Conservation (phyloP, 495 filamentous ascomycete species). For the Penicillium ochrochloron region DNA sequence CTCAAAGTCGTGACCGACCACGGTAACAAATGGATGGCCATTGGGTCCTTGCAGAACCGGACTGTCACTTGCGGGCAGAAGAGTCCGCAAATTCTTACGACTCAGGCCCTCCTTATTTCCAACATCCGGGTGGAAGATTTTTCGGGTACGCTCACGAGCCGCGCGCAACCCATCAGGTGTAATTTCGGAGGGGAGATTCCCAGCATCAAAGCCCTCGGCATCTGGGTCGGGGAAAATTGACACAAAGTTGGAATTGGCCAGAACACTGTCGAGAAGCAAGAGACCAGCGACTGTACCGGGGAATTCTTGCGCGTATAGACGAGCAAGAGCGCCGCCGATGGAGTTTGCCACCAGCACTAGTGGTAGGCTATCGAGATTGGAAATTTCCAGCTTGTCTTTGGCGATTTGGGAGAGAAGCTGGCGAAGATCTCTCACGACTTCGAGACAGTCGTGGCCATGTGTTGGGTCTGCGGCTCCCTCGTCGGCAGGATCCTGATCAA, state of each 20-base stretch:
- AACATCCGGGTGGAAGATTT: conserved; percentile 57
- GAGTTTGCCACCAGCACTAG: conserved; percentile 61
- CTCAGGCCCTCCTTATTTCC: conserved; percentile 61
- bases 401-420: conserved; percentile 52
- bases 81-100: conserved; percentile 47
- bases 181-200: conserved; percentile 46
- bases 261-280: conserved; percentile 64
- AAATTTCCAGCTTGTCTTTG: conserved; percentile 20
- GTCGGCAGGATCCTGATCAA: conserved; percentile 58
- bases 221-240: conserved; percentile 66
- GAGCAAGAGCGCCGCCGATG: conserved; percentile 63
- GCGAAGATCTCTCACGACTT: conserved; percentile 55
- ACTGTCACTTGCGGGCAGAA: conserved; percentile 56
- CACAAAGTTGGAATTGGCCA: conserved; percentile 64
- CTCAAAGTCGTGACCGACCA: conserved; percentile 66
- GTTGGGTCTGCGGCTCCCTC: conserved; percentile 38
- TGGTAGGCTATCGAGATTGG: conserved; percentile 20
- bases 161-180: conserved; percentile 50
- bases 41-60: conserved; percentile 50
- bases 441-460: conserved; percentile 57
- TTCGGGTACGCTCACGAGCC: conserved; percentile 42
- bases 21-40: conserved; percentile 51
- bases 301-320: conserved; percentile 57
- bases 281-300: conserved; percentile 50
- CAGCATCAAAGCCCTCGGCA: conserved; percentile 48